Base-by-base conservation (phyloP, 1,139 yeast species). In the Hansenula sp. region DNA sequence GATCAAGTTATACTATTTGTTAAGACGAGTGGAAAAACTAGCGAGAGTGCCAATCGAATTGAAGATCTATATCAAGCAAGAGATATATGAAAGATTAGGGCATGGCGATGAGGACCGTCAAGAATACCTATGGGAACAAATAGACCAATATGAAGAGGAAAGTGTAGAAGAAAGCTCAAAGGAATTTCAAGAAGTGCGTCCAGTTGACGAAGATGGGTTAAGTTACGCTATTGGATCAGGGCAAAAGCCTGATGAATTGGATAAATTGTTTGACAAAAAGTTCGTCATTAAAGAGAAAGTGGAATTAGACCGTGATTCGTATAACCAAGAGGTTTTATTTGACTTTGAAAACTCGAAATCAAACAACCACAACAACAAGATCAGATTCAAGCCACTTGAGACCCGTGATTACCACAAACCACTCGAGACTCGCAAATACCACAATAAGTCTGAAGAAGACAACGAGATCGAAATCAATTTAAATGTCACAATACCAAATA, bases 1-100 rank as follows among this genome's bases (percentile, higher is more conserved):
- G 3, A 28, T 39, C 2, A 55, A 54, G 27, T 29, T 50, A 12
- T 38, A 34, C 5, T 36, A 46, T 13, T 42, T 52, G 21, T 36
- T 51, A 17, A 49, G 21, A 15, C 17, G 10, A 18, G n/a, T 36
- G 2, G 30, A 48, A 36, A 6, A 36, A 13, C 32, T 47, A 35
- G 44, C 46, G 24, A 33, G 21, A 11, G 33, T 51, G 3, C 55
- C 59, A 9, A 11, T 25, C 6, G 57, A 46, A 38, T 12, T 55
- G n/a, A 39, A 45, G 9, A 40, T 44, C 24, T 53, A 52, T 33
- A 52, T 49, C 43, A 46, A 53, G 32, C 34, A 40, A 27, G 38
- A 40, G 7, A 37, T 52, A 17, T 38, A 44, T 10, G 50, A 49
- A 13, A 52, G 44, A 31, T 41, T 54, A 16, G 40, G 49, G 12